These are phyloP conservation scores for Coniophora puteana DNA, from an alignment of 1,284 basidiomycete species.

Conservation along the genomic window DNA sequence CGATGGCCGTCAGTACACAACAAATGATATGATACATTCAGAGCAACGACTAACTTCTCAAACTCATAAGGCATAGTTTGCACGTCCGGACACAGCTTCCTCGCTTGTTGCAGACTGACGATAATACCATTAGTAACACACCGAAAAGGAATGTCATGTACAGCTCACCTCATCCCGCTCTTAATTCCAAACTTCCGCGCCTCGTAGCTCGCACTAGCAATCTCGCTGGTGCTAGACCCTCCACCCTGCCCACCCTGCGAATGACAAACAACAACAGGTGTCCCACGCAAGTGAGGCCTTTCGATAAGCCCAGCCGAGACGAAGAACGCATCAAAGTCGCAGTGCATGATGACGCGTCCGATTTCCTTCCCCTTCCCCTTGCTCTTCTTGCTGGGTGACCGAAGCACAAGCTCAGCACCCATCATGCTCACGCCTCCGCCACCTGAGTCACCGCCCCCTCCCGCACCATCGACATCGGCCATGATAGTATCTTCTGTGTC, in stretches of 20 bases:
- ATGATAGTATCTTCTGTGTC: slow-evolving; percentile 13
- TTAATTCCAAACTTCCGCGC: slow-evolving; percentile 85
- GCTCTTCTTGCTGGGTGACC: slow-evolving; percentile 50
- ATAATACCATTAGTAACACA: slow-evolving; percentile 2
- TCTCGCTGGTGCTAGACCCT: slow-evolving; percentile 82
- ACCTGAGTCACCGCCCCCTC: slow-evolving; percentile 9
- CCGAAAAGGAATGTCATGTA: not conserved
- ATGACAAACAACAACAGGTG: slow-evolving; percentile 94
- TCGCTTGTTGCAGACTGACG: slow-evolving; percentile 76
- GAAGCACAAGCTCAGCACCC: slow-evolving; percentile 47
- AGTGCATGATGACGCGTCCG: slow-evolving; percentile 83
- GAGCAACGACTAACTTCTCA: slow-evolving; percentile 46
- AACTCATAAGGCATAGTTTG: slow-evolving; percentile 92
- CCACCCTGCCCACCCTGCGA: slow-evolving; percentile 73
- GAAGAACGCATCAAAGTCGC: slow-evolving; percentile 98
- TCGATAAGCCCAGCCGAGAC: slow-evolving; percentile 84
- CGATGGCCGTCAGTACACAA: slow-evolving; percentile 14
- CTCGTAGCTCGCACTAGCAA: slow-evolving; percentile 94
- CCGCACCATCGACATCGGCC: slow-evolving; percentile 29
- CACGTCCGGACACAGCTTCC: slow-evolving; percentile 71
- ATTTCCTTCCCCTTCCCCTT: slow-evolving; percentile 46
- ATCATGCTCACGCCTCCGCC: slow-evolving; percentile 56
- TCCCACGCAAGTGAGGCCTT: slow-evolving; percentile 77
- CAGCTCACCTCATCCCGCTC: slow-evolving; percentile 88
- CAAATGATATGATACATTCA: not conserved